Evolutionary conservation across 2,329 filamentous ascomycete species (phyloP), one percentile per base, ranked within the genome.

Genomic region (Apiospora arundinis): DNA sequence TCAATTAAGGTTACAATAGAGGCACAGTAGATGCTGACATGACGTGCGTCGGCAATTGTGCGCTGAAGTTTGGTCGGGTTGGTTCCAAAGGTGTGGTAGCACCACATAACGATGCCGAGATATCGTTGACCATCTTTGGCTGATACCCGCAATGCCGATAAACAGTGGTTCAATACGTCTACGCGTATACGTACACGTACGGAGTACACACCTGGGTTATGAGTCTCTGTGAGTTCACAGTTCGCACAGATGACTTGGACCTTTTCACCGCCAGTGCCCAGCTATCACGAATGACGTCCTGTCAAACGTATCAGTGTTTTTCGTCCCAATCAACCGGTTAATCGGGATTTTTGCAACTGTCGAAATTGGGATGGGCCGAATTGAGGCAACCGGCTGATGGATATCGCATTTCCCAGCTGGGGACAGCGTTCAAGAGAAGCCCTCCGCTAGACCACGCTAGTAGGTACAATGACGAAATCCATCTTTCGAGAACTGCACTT

Each of bases 21-120:
- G 40, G 73, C 32, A 32, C 32, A 32, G 32, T 56, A 69, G 46
- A 40, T 25, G 46, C 67, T 40, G 67, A 69, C 21, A 46, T 42
- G 52, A 40, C 67, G 49, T 40, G 18, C 32, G 40, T 63, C 37
- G 52, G 23, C 28, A 60, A 37, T 37, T 63, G 56, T 63, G 56
- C 18, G 56, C 32, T 63, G 18, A 32, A 60, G 52, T 37, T 21
- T 42, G 40, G 28, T 60, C 28, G 12, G 56, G 4, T 21, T 45
- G 42, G 32, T 63, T 18, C 56, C 56, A 23, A 18, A n/a, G 56
- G 4, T 9, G 40, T 8, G 32, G 56, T 63, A 40, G 32, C 32
- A 63, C 56, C 32, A 40, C 56, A 63, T 63, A 63, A 37, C 49
- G 28, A 60, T 60, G 52, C 52, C 52, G 52, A 37, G 32, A 32